These are phyloP conservation scores for Forsythia viridissima DNA, from an alignment of 257 asterid genomes.

Conservation along the genomic window DNA sequence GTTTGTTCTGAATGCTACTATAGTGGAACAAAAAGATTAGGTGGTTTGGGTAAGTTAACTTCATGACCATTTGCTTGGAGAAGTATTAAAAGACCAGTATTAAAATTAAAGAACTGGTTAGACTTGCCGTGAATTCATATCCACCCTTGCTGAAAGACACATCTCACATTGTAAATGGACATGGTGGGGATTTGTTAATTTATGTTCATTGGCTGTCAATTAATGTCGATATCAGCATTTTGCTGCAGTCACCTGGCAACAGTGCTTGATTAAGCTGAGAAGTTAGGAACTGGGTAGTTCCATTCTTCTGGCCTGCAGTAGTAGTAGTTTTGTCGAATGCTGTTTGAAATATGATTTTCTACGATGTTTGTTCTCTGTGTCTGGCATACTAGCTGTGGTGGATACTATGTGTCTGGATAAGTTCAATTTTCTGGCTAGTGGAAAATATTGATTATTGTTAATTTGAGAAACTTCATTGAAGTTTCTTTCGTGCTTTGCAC, in stretches of 20 bases:
- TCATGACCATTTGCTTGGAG: neutral
- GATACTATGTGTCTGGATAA: neutral
- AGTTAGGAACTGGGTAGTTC: constrained; percentile 1
- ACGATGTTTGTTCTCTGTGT: neutral
- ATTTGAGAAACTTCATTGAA: constrained; percentile 13
- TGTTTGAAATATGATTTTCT: constrained; percentile 1
- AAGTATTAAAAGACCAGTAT: neutral
- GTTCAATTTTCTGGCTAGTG: constrained; percentile 1
- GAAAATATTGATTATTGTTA: constrained; percentile 1
- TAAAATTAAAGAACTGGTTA: neutral
- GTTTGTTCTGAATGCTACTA: constrained; percentile 15
- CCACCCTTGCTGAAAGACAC: neutral
- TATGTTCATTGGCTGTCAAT: constrained; percentile 3
- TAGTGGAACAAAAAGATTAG: neutral
- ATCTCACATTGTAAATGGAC: neutral
- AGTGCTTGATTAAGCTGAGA: constrained; percentile 14
- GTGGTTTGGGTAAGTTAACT: neutral
- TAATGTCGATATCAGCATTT: constrained; percentile 11
- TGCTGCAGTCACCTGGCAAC: constrained; percentile 14
- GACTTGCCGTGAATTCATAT: neutral
- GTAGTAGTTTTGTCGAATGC: neutral
- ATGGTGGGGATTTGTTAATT: neutral
- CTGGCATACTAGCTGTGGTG: neutral
- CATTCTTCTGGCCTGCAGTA: neutral
- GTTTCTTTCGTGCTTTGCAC: constrained; percentile 7